Evolutionary conservation across 2,329 filamentous ascomycete species (phyloP), one percentile per base, ranked within the genome.

Genomic region (Periconia sp.): DNA sequence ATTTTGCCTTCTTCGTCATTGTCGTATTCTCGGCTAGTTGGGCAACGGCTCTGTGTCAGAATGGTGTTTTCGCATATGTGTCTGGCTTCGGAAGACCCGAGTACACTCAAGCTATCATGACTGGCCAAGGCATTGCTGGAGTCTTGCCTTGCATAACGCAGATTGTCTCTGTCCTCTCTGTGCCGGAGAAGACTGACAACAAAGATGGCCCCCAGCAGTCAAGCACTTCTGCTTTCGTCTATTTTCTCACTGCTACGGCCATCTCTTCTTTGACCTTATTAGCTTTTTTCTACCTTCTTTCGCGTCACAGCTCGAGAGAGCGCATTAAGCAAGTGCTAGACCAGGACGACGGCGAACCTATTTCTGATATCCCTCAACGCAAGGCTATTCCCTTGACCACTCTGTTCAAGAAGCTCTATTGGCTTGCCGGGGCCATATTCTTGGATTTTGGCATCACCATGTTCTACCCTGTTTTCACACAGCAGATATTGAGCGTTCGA

Each of bases 91-190:
- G 88, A 35, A 81, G 90, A 48, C 85, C 88, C 18, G 90, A 94
- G 73, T 99, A 97, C 73, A 96, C 91, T 51, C 93, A 97, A 75
- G 93, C 89, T 20, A 92, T 97, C 73, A 97, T 99, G 92, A 87
- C 88, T 2, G 94, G 94, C 1, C 94, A 99, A 74, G 93, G 88
- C 31, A 81, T 99, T 3, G 92, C 94, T 0, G 94, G 94, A 30
- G 92, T 99, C 10, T 78, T 97, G 3, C 94, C 94, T 0, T 88
- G 90, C 45, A 81, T 96, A 45, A 90, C 91, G 1, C 92, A 97
- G 74, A 93, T 97, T 61, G 73, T 90, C 43, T 89, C 90, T 1
- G 92, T 96, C 13, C 79, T 97, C 11, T 82, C 85, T 33, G 80
- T 91, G 1, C 78, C 84, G 0, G 68, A 20, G 15, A 62, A 72